Evolutionary conservation across 2,329 filamentous ascomycete genomes (phyloP), one percentile per base, ranked within the genome.

Genomic region (Colletotrichum lupini): DNA sequence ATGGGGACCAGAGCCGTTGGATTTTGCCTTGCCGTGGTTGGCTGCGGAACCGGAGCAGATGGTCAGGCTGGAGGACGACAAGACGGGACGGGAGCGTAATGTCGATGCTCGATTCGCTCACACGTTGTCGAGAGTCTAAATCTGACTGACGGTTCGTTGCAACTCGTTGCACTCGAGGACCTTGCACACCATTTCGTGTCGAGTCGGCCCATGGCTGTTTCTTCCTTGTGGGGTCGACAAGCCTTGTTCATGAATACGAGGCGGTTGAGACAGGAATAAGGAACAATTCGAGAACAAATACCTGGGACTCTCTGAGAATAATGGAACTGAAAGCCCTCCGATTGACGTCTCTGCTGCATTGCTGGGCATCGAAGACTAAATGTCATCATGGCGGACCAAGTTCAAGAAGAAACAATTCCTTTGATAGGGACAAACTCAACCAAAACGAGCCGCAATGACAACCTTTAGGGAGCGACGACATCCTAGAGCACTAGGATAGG

Each of bases 241-340:
- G 26, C 64, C 61, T 32, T 14, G 16, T 32, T 24, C 58, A 7
- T 26, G 12, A 24, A 63, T 32, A 63, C 26, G 52, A 69, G 32
- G 42, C 52, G 42, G 59, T 28, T 55, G 66, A 72, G 53, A 72
- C 59, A 60, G 32, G 46, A 69, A 69, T 30, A 69, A 72, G 70
- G 30, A 69, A 69, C 30, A 52, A n/a, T n/a, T 55, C 32, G 53
- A 69, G 49, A 62, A 69, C 52, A 56, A 59, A 69, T 59, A n/a
- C 56, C 22, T 28, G 42, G 30, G 59, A 64, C 59, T 64, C 16
- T 16, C 37, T 8, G 35, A 46, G 8, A 55, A 53, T 53, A 22
- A 9, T 55, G 53, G 59, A 60, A 26, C 9, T 52, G 42, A 53
- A 28, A 24, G 58, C 52, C 35, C 37, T 42, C 32, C 28, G 49